These are phyloP conservation scores for Aureobasidium sp. DNA, from an alignment of 2,329 filamentous ascomycete genomes.

Conservation along the genomic window DNA sequence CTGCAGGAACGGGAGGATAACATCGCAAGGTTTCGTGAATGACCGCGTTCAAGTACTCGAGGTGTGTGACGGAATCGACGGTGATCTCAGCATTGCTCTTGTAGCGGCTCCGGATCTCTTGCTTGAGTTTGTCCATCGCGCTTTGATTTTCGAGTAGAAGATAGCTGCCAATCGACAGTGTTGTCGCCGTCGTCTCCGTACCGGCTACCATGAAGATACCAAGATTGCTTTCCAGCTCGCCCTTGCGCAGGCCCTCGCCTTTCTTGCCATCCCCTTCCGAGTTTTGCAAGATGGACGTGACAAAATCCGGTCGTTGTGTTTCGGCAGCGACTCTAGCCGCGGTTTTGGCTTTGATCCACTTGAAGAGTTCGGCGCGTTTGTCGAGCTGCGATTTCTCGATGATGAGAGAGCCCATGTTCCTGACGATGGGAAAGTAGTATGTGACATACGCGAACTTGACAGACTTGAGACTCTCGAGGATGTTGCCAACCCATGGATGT, in stretches of 20 bases:
- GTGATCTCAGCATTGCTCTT: constrained; percentile 24
- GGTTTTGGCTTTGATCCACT: constrained; percentile 23
- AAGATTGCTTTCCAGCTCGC: not conserved
- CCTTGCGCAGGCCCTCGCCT: not conserved
- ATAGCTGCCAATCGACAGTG: constrained; percentile 36
- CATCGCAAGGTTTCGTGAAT: constrained; percentile 42
- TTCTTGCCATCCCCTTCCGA: constrained; percentile 22
- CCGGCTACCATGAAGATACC: constrained; percentile 30
- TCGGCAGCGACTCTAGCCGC: constrained; percentile 25
- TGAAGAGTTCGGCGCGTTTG: constrained; percentile 21
- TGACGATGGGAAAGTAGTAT: constrained; percentile 23
- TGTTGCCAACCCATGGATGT: constrained; percentile 28
- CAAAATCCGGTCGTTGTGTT: constrained; percentile 24
- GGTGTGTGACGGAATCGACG: constrained; percentile 20
- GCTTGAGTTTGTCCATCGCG: constrained; percentile 32
- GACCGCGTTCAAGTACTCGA: constrained; percentile 38
- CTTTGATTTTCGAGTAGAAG: constrained; percentile 35
- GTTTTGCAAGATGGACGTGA: constrained; percentile 19
- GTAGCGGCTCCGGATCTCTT: constrained; percentile 39
- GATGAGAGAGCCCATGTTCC: constrained; percentile 16
- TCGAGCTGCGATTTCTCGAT: constrained; percentile 19
- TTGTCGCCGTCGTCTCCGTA: constrained; percentile 46
- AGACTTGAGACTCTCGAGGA: constrained; percentile 23
- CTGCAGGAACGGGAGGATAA: constrained; percentile 39
- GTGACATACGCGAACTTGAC: constrained; percentile 25